Conservation (phyloP, 2,329 filamentous ascomycete genomes). For the Fusarium siculi region DNA sequence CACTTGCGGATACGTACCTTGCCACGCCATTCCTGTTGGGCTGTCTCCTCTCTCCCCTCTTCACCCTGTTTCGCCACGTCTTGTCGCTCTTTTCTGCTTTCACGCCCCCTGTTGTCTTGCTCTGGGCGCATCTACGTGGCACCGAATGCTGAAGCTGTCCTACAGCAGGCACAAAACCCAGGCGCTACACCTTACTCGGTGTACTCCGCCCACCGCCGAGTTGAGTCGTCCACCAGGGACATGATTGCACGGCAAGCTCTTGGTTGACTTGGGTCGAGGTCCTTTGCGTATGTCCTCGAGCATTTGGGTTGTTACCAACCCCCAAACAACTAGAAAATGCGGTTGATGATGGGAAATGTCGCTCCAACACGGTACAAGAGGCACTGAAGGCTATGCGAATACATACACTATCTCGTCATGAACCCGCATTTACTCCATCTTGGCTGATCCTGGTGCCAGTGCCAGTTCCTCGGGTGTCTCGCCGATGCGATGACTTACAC, state of each 20-base stretch:
- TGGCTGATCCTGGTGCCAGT: slow-evolving; percentile 37
- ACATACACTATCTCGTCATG: slow-evolving; percentile 32
- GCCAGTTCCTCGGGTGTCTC: slow-evolving; percentile 39
- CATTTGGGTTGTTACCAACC: not conserved
- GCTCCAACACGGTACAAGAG: slow-evolving; percentile 1
- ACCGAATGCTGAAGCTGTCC: slow-evolving; percentile 14
- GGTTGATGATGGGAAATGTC: not conserved
- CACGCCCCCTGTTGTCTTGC: slow-evolving; percentile 24
- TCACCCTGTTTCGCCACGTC: slow-evolving; percentile 28
- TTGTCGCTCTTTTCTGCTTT: slow-evolving; percentile 3
- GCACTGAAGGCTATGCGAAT: slow-evolving; percentile 3
- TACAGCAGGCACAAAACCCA: slow-evolving; percentile 1
- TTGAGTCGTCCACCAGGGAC: slow-evolving; percentile 1
- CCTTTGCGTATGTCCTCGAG: not conserved
- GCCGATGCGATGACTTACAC: slow-evolving; percentile 24
- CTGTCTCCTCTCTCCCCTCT: slow-evolving; percentile 37
- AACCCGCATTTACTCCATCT: slow-evolving; percentile 27
- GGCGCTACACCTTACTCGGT: slow-evolving; percentile 14
- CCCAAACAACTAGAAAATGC: not conserved
- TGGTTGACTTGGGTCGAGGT: slow-evolving; percentile 11
- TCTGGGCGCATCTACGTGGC: slow-evolving; percentile 26
- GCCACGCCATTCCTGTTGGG: slow-evolving; percentile 35
- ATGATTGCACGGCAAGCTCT: not conserved
- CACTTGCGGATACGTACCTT: slow-evolving; percentile 14
- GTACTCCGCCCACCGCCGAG: slow-evolving; percentile 8